These are phyloP conservation scores for Thermoascus crustaceus DNA, from an alignment of 2,329 filamentous ascomycete species.

Conservation along the genomic window DNA sequence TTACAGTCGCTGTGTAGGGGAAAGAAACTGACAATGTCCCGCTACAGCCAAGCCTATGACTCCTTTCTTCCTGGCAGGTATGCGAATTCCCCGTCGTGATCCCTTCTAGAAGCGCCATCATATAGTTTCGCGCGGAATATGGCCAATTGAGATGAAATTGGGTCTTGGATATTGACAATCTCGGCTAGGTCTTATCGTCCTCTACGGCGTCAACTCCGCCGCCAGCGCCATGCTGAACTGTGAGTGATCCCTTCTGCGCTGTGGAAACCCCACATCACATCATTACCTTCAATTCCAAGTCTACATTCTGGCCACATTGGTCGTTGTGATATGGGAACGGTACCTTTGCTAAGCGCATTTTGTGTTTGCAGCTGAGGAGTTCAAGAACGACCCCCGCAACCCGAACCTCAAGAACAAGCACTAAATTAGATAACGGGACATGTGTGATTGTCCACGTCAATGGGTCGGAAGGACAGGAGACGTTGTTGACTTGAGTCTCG, in stretches of 20 bases:
- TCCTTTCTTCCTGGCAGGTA: slow-evolving; percentile 94
- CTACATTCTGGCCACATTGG: too few relatives aligned
- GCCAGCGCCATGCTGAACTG: slow-evolving; percentile 69
- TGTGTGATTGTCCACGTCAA: slow-evolving; percentile 6
- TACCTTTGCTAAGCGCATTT: slow-evolving; percentile 1
- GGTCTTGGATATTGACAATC: slow-evolving; percentile 15
- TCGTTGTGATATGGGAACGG: too few relatives aligned
- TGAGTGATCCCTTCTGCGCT: slow-evolving; percentile 46
- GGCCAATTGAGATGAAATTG: slow-evolving; percentile 5
- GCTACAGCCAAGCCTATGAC: slow-evolving; percentile 74
- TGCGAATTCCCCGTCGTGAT: slow-evolving; percentile 30
- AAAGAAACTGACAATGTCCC: slow-evolving; percentile 21
- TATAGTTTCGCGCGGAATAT: background rate
- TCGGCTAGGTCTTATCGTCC: slow-evolving; percentile 64
- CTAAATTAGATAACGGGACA: slow-evolving; percentile 17
- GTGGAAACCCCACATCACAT: too few relatives aligned
- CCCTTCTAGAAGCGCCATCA: background rate
- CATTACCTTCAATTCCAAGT: too few relatives aligned
- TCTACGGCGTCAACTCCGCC: slow-evolving; percentile 83
- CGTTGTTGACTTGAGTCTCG: slow-evolving; percentile 13
- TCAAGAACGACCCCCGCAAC: slow-evolving; percentile 94
- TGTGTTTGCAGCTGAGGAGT: slow-evolving; percentile 74
- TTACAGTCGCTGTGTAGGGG: background rate
- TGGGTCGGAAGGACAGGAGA: slow-evolving; percentile 11
- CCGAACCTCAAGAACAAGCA: slow-evolving; percentile 34